These are phyloP conservation scores for Talaromyces wortmannii DNA, from an alignment of 495 filamentous ascomycete genomes.

Conservation along the genomic window DNA sequence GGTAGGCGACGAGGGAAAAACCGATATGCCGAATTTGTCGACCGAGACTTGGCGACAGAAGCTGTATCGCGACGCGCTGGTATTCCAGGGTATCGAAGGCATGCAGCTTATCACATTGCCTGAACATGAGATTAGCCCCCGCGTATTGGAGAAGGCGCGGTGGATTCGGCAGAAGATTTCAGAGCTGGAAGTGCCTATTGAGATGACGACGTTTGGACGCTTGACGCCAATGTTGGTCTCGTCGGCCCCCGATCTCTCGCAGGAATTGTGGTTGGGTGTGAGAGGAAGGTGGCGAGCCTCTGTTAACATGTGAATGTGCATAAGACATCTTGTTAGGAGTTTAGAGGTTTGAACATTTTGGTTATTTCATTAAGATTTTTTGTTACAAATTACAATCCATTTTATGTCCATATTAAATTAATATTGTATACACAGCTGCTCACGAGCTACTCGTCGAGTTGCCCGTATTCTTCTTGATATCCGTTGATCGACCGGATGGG, in stretches of 20 bases:
- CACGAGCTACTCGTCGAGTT: neutral
- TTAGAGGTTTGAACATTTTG: too few relatives aligned
- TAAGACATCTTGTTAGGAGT: neutral
- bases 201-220: neutral
- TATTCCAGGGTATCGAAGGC: slow-evolving; percentile 63
- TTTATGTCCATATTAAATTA: too few relatives aligned
- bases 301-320: neutral
- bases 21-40: slow-evolving; percentile 25
- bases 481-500: slow-evolving; percentile 61
- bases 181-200: slow-evolving; percentile 2
- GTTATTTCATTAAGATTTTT: too few relatives aligned
- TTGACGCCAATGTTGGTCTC: neutral
- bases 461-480: slow-evolving; percentile 40
- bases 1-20: slow-evolving; percentile 23
- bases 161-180: slow-evolving; percentile 2
- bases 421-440: too few relatives aligned
- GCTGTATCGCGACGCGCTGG: slow-evolving; percentile 59
- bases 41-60: slow-evolving; percentile 52
- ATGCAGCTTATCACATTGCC: slow-evolving; percentile 12
- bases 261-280: neutral
- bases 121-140: neutral
- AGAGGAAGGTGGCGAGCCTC: neutral
- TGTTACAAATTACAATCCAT: too few relatives aligned
- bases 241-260: neutral
- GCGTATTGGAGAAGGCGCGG: neutral